Evolutionary conservation across 2,329 filamentous ascomycete genomes (phyloP).

Genomic region (Chalaropsis thielavioides): DNA sequence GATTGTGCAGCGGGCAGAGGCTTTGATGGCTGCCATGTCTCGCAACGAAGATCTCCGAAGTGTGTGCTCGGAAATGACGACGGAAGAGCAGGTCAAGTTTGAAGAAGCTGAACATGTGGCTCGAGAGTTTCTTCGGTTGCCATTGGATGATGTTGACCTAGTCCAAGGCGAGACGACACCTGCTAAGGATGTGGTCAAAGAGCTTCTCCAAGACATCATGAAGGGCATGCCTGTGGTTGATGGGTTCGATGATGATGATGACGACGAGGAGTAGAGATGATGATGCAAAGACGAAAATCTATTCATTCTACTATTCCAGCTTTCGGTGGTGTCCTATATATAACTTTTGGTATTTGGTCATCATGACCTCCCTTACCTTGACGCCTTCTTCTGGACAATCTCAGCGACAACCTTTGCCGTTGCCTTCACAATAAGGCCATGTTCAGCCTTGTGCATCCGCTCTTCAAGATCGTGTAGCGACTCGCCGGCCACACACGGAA

Average conservation of each 20-base stretch:
- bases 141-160: background rate
- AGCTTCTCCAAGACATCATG: constrained; percentile 5
- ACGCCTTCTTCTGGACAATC: constrained; percentile 23
- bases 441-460: constrained; percentile 64
- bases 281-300: background rate
- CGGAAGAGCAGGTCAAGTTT: constrained; percentile 51
- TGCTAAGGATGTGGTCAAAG: constrained; percentile 7
- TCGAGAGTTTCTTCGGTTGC: constrained; percentile 38
- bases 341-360: background rate
- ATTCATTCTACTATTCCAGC: background rate
- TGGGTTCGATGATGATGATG: background rate
- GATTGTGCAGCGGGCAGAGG: constrained; percentile 62
- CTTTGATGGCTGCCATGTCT: constrained; percentile 52
- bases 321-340: background rate
- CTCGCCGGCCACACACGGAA: constrained; percentile 51
- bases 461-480: constrained; percentile 50
- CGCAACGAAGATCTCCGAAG: constrained; percentile 63
- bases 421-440: constrained; percentile 64
- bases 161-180: constrained; percentile 6
- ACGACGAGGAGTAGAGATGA: background rate
- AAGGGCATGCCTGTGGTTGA: background rate
- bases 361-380: constrained; percentile 2
- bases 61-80: constrained; percentile 54
- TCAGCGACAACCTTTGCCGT: constrained; percentile 36
- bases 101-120: constrained; percentile 48